Conservation (phyloP, 1,139 yeast genomes). For the Yamadazyma jaroonii region DNA sequence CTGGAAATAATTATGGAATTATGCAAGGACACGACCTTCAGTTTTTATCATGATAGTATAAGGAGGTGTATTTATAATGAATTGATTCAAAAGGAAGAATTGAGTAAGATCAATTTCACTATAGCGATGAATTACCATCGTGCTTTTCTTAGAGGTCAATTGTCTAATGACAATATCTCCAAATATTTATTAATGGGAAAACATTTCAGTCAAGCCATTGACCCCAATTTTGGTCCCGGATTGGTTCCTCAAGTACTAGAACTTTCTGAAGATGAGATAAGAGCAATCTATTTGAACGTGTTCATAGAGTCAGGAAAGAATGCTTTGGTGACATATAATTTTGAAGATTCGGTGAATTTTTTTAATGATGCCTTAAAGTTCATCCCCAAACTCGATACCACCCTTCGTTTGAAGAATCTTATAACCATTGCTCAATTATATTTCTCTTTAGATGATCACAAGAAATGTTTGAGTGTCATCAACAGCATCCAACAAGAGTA, state of each 20-base stretch:
- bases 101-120: conserved; percentile 29
- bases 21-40: too few relatives aligned
- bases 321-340: conserved; percentile 34
- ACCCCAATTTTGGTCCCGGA: conserved; percentile 12
- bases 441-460: conserved; percentile 24
- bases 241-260: too few relatives aligned
- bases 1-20: conserved; percentile 35
- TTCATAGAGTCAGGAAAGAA: conserved; percentile 36
- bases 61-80: too few relatives aligned
- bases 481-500: conserved; percentile 18
- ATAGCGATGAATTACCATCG: conserved; percentile 44
- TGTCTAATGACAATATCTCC: conserved; percentile 12
- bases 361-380: conserved; percentile 29
- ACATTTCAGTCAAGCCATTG: conserved; percentile 30
- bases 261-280: conserved; percentile 25
- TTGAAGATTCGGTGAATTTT: conserved; percentile 27
- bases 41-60: too few relatives aligned
- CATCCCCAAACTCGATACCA: conserved; percentile 18
- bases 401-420: conserved; percentile 22
- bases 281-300: conserved; percentile 26
- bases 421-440: conserved; percentile 35
- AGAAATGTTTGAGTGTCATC: conserved; percentile 27
- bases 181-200: conserved; percentile 33
- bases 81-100: too few relatives aligned
- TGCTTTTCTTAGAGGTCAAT: conserved; percentile 17